Conservation (phyloP, 768 basidiomycete species). For the Tulasnella sp. region DNA sequence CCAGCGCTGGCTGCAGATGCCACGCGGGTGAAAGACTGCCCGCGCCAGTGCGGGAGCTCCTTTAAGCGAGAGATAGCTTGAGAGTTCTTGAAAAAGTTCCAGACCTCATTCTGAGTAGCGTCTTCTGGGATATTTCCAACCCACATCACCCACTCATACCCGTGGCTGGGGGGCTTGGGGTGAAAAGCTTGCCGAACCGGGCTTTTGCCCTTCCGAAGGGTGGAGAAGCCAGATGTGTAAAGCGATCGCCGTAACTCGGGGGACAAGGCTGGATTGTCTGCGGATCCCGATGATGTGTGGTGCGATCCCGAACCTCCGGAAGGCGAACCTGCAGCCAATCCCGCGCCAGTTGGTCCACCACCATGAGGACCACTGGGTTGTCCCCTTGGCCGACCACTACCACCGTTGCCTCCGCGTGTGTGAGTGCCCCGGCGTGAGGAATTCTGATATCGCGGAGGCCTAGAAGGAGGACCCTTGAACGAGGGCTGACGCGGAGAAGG, state of each 20-base stretch:
- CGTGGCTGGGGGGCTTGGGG: constrained; percentile 31
- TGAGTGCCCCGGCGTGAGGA: no score
- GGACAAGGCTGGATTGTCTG: neutral
- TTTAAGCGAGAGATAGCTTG: neutral
- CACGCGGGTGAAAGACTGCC: neutral
- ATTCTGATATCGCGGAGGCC: no score
- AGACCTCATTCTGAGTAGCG: constrained; percentile 71
- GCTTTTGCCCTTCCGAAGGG: constrained; percentile 1
- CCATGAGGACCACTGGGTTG: neutral
- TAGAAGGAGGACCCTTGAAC: no score
- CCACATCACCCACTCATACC: constrained; percentile 96
- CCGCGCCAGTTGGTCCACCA: constrained; percentile 9
- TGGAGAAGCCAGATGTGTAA: neutral
- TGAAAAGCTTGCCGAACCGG: constrained; percentile 16
- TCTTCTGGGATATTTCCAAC: constrained; percentile 82
- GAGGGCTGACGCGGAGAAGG: no score
- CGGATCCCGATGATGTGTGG: neutral
- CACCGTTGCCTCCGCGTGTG: neutral
- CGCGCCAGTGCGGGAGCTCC: neutral
- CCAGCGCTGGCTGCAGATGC: neutral
- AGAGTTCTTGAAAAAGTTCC: constrained; percentile 59
- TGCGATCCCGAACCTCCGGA: constrained; percentile 1
- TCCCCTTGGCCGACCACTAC: neutral
- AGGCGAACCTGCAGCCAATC: constrained; percentile 9
- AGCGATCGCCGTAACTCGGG: neutral